Evolutionary conservation across 1,139 yeast species (phyloP), one percentile per base, ranked within the genome.

Genomic region (Yamadazyma blattariae): DNA sequence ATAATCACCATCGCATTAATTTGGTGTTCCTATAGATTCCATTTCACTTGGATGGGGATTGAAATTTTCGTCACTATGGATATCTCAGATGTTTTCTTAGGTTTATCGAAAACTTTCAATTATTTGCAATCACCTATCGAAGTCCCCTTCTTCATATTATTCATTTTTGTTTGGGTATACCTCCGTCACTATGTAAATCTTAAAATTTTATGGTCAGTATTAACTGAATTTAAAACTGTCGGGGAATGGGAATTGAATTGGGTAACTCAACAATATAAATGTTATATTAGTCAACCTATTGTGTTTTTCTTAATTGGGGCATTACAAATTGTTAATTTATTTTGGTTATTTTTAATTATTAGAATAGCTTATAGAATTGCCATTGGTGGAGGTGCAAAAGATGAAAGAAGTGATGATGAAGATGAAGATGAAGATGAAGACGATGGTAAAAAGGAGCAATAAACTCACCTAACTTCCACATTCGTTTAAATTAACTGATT

Each of bases 41-140:
- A 92, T 59, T 92, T 89, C 69, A 88, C 96, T 12, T 87, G 95
- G 81, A 89, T 92, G 74, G 99, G 99, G 5, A 61, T 92, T 28
- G 87, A 86, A 17, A 78, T 94, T 36, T 92, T 88, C 60, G 77
- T 92, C 48, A 88, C 97, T 18, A 92, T 92, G 99, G 99, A 92
- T 61, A 73, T 88, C 21, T 85, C 96, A 14, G 99, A 92, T 64
- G 81, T 88, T 61, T 87, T 89, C 64, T 70, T 92, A 49, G 84
- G 97, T 7, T 50, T 72, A 9, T 87, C 97, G 19, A 92, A 94
- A 61, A 77, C 88, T 12, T 67, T 89, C 46, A 90, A 88, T 60
- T 92, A 92, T 56, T 59, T 92, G 45, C 84, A 88, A 50, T 81
- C 92, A 2, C 54, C 71, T 2, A 42, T 79, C 5, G 76, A 82